A percentile compares a stretch with the other conserved stretches of the same genome.
Evolutionary conservation across 2,329 filamentous ascomycete genomes (phyloP).

Genomic region (Apiospora sp.): DNA sequence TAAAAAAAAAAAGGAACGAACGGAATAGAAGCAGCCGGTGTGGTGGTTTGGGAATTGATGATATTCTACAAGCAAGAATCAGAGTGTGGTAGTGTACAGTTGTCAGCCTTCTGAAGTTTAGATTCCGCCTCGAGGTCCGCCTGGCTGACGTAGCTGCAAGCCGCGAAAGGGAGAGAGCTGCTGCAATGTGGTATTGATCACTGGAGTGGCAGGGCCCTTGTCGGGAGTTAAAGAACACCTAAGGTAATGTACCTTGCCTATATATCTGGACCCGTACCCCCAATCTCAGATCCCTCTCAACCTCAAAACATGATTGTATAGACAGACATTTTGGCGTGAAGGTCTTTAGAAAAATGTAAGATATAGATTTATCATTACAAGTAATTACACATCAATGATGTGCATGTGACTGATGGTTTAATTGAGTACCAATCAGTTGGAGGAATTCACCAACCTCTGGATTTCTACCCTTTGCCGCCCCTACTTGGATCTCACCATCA

Average conservation of each 20-base stretch:
- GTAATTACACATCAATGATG: background rate
- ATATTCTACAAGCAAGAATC: constrained; percentile 24
- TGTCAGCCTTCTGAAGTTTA: constrained; percentile 21
- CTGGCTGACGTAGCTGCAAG: constrained; percentile 19
- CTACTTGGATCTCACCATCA: background rate
- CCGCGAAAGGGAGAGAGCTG: constrained; percentile 7
- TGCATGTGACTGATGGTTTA: background rate
- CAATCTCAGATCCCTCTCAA: constrained; percentile 1
- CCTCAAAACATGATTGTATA: background rate
- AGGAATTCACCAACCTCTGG: background rate
- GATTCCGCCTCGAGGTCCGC: constrained; percentile 8
- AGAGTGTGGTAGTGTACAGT: constrained; percentile 6
- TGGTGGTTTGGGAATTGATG: constrained; percentile 17
- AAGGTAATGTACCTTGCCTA: background rate
- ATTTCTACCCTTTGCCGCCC: background rate
- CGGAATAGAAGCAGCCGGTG: background rate
- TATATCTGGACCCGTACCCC: constrained; percentile 5
- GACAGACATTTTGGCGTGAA: no score
- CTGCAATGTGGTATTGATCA: constrained; percentile 13
- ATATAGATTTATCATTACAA: background rate
- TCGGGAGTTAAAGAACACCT: constrained; percentile 8
- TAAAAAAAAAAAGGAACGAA: background rate
- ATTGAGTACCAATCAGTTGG: background rate
- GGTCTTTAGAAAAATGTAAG: no score
- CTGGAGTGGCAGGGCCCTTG: constrained; percentile 2